These are phyloP conservation scores for Vararia minispora DNA, from an alignment of 768 basidiomycete genomes.

Conservation along the genomic window DNA sequence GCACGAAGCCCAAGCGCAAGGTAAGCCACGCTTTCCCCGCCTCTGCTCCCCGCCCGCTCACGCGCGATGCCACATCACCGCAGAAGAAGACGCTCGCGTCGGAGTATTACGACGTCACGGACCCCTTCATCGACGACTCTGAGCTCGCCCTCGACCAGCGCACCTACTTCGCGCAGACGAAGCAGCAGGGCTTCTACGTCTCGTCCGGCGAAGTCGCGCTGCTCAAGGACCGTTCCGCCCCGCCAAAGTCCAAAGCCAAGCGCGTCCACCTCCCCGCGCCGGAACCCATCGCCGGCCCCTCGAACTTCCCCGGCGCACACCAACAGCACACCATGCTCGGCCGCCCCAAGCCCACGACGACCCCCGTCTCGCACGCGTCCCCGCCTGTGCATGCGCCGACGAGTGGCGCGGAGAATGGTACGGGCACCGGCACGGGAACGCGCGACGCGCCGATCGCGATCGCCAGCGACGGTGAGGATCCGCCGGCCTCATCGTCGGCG, in stretches of 20 bases:
- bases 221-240: slow-evolving; percentile 49
- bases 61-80: neutral
- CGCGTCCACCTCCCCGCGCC: slow-evolving; percentile 11
- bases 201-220: slow-evolving; percentile 81
- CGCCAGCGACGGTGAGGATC: slow-evolving; percentile 28
- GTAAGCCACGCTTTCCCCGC: slow-evolving; percentile 23
- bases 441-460: slow-evolving; percentile 41
- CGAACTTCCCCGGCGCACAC: slow-evolving; percentile 9
- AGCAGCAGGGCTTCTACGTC: slow-evolving; percentile 90
- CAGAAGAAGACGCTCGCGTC: slow-evolving; percentile 38
- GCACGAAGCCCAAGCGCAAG: slow-evolving; percentile 20
- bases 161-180: slow-evolving; percentile 83
- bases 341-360: no score
- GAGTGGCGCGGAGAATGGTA: slow-evolving; percentile 13
- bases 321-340: no score
- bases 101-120: slow-evolving; percentile 84
- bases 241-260: slow-evolving; percentile 12
- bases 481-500: slow-evolving; percentile 5
- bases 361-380: slow-evolving; percentile 3
- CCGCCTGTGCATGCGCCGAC: neutral
- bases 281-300: slow-evolving; percentile 10
- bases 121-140: slow-evolving; percentile 97
- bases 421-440: slow-evolving; percentile 29
- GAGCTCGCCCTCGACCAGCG: slow-evolving; percentile 87
- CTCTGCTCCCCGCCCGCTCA: neutral